Conservation (phyloP, 495 filamentous ascomycete species). For the Neurospora terricola region DNA sequence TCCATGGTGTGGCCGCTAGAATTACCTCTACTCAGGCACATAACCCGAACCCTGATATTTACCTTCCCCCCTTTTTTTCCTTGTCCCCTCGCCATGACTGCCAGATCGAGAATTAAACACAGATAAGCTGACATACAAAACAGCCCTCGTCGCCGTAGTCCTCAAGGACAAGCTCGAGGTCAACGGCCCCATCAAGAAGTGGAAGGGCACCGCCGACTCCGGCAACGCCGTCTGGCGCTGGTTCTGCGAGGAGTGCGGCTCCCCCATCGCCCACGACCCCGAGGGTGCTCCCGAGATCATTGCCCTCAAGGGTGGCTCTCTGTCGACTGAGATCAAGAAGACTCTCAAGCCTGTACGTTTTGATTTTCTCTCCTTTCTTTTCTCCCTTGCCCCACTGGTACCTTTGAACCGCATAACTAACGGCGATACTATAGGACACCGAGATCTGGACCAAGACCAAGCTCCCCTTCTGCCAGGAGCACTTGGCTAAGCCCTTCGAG, state of each 20-base stretch:
- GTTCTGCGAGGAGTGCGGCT: constrained; percentile 62
- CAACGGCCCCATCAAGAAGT: constrained; percentile 55
- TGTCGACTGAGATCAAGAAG: constrained; percentile 56
- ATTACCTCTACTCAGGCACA: neutral
- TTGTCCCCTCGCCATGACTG: neutral
- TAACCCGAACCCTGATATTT: neutral
- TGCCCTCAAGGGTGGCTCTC: constrained; percentile 55
- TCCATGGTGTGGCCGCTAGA: neutral
- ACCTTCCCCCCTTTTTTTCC: neutral
- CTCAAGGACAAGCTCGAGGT: constrained; percentile 51
- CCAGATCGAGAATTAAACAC: neutral
- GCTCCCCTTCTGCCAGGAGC: constrained; percentile 58
- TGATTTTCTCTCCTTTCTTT: neutral
- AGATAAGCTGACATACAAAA: neutral
- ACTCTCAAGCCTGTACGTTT: constrained; percentile 49
- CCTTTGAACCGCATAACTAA: neutral
- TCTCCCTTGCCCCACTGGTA: neutral
- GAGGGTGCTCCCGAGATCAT: constrained; percentile 58
- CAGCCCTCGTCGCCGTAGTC: constrained; percentile 56
- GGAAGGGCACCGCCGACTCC: constrained; percentile 41
- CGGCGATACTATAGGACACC: constrained; percentile 35
- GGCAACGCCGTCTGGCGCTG: constrained; percentile 53
- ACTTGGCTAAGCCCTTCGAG: constrained; percentile 48
- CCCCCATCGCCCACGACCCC: constrained; percentile 59
- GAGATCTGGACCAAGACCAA: constrained; percentile 62